Conservation (phyloP, 2,329 filamentous ascomycete genomes). For the Didymella sp. region DNA sequence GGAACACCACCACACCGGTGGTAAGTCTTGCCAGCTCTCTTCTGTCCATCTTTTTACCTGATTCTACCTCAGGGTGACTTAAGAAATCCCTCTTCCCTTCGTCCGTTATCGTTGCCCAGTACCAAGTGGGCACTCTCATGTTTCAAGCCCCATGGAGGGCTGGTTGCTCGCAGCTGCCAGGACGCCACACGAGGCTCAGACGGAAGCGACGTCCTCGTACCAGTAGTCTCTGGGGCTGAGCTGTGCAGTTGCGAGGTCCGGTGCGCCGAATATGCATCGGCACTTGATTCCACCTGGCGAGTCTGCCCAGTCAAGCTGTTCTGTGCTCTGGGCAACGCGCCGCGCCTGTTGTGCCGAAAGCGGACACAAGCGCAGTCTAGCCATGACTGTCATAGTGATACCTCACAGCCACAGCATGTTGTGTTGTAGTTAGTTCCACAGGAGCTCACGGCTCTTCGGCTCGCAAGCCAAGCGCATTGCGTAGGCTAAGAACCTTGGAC, state of each 20-base stretch:
- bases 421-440: background rate
- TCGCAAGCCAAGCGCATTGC: slow-evolving; percentile 13
- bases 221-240: background rate
- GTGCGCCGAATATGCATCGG: background rate
- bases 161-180: background rate
- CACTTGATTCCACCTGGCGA: background rate
- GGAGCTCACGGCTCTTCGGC: slow-evolving; percentile 3
- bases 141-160: background rate
- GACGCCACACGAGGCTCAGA: background rate
- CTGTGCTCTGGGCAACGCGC: background rate
- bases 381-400: too few species aligned
- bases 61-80: background rate
- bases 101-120: background rate
- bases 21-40: background rate
- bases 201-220: background rate
- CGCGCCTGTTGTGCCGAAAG: background rate
- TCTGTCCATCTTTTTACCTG: background rate
- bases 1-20: background rate
- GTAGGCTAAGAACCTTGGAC: slow-evolving; percentile 17
- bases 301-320: too few species aligned
- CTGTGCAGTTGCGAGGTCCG: background rate
- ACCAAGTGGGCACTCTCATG: background rate
- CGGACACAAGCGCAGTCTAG: background rate
- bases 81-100: background rate
- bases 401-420: background rate